These are phyloP conservation scores for Leccinellum luteum DNA, from an alignment of 768 basidiomycete species.

Conservation along the genomic window DNA sequence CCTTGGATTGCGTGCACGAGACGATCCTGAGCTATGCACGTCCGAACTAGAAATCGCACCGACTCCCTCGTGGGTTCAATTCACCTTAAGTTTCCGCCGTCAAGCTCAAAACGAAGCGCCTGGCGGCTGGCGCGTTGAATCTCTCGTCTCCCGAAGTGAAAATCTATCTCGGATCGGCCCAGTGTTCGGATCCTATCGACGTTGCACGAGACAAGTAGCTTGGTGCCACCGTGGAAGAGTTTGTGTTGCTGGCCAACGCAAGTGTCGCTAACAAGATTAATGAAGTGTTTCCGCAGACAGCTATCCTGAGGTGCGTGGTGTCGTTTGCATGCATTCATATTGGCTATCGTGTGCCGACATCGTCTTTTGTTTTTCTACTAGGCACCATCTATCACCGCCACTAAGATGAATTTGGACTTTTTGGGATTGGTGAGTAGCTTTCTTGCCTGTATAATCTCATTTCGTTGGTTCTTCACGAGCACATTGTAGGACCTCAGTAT, in stretches of 20 bases:
- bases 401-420: conserved; percentile 87
- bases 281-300: conserved; percentile 92
- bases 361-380: conserved; percentile 24
- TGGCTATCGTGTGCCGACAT: conserved; percentile 5
- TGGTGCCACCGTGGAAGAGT: too few species aligned
- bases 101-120: conserved; percentile 81
- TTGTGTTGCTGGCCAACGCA: conserved; percentile 97
- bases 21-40: not conserved
- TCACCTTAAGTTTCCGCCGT: conserved; percentile 77
- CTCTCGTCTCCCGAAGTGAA: conserved; percentile 98
- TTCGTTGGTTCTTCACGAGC: too few species aligned
- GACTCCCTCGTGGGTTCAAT: conserved; percentile 85
- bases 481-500: too few species aligned
- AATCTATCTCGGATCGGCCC: conserved; percentile 87
- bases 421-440: too few species aligned
- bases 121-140: conserved; percentile 97
- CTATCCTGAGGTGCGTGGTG: conserved; percentile 68
- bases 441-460: too few species aligned
- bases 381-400: conserved; percentile 90
- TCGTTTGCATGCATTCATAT: conserved; percentile 1
- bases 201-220: conserved; percentile 92
- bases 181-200: conserved; percentile 93
- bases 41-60: conserved; percentile 52
- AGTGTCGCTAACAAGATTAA: conserved; percentile 90
- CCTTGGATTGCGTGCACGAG: not conserved